Conservation (phyloP, 805 yeast genomes). For the Wickerhamomyces queroliae region DNA sequence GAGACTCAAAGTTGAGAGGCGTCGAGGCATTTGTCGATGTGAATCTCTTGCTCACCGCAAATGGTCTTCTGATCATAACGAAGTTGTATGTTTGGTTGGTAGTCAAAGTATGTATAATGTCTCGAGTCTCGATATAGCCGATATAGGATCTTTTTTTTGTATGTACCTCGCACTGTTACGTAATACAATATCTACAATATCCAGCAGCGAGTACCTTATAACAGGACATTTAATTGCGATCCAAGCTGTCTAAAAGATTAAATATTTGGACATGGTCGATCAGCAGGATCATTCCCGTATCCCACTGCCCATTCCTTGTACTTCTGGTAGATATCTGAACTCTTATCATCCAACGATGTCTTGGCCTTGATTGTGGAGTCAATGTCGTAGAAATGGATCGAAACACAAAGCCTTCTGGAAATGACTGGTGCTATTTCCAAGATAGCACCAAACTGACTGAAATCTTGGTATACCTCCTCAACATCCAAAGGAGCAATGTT, state of each 20-base stretch:
- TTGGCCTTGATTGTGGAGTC: constrained; percentile 57
- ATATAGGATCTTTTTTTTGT: too few relatives aligned
- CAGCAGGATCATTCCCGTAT: constrained; percentile 66
- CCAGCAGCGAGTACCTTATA: too few relatives aligned
- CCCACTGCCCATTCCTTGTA: constrained; percentile 58
- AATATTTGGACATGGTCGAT: constrained; percentile 38
- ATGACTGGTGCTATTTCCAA: constrained; percentile 62
- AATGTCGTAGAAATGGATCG: constrained; percentile 54
- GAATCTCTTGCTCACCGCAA: background rate
- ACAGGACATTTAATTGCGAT: too few relatives aligned
- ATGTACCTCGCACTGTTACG: too few relatives aligned
- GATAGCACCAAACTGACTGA: constrained; percentile 51
- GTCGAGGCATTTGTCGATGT: background rate
- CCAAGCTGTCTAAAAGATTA: too few relatives aligned
- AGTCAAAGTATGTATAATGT: too few relatives aligned
- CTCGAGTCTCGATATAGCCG: too few relatives aligned
- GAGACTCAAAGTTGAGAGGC: background rate
- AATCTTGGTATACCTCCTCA: constrained; percentile 40
- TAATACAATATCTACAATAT: too few relatives aligned
- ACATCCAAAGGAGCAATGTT: constrained; percentile 43
- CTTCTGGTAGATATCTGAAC: constrained; percentile 32
- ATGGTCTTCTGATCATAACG: too few relatives aligned
- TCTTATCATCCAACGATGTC: constrained; percentile 31
- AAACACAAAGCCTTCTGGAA: constrained; percentile 56
- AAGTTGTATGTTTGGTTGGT: too few relatives aligned